Evolutionary conservation across 2,329 filamentous ascomycete species (phyloP).

Genomic region (Aspergillus versicolor): DNA sequence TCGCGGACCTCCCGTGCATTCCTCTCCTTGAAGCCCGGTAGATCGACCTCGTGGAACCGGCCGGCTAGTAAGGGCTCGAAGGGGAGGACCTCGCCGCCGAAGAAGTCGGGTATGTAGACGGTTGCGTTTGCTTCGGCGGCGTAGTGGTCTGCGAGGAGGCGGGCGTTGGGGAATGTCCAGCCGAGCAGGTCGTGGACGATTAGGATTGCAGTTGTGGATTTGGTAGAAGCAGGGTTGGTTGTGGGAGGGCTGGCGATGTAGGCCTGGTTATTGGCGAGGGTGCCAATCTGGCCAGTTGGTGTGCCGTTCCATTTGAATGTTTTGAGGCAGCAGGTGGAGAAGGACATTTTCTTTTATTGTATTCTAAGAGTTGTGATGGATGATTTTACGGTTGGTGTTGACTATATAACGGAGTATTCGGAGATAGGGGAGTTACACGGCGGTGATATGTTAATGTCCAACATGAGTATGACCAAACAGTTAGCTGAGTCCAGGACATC

Average conservation of each 20-base stretch:
- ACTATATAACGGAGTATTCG: too few species aligned
- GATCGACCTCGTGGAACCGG: conserved; percentile 36
- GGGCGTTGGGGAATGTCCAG: conserved; percentile 47
- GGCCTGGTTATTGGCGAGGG: conserved; percentile 31
- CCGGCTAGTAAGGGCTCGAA: conserved; percentile 29
- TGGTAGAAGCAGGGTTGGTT: conserved; percentile 10
- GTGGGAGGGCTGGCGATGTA: conserved; percentile 41
- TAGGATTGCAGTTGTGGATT: conserved; percentile 31
- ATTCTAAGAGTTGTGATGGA: too few species aligned
- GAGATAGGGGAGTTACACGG: too few species aligned
- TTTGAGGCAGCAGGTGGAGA: conserved; percentile 20
- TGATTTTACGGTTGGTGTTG: too few species aligned
- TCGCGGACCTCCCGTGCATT: conserved; percentile 41
- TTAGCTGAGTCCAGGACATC: too few species aligned
- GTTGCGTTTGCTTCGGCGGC: conserved; percentile 47
- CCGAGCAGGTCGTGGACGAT: conserved; percentile 44
- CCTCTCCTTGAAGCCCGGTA: conserved; percentile 38
- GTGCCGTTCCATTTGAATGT: conserved; percentile 45
- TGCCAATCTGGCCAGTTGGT: conserved; percentile 35
- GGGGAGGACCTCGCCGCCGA: conserved; percentile 36
- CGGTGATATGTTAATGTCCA: too few species aligned
- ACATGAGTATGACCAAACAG: too few species aligned
- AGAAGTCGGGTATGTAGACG: conserved; percentile 46
- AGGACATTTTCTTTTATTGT: not conserved
- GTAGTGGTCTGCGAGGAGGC: conserved; percentile 50